phyloP scores from a whole-genome alignment of 106 monocot species.

The Dioscorea alata region DNA sequence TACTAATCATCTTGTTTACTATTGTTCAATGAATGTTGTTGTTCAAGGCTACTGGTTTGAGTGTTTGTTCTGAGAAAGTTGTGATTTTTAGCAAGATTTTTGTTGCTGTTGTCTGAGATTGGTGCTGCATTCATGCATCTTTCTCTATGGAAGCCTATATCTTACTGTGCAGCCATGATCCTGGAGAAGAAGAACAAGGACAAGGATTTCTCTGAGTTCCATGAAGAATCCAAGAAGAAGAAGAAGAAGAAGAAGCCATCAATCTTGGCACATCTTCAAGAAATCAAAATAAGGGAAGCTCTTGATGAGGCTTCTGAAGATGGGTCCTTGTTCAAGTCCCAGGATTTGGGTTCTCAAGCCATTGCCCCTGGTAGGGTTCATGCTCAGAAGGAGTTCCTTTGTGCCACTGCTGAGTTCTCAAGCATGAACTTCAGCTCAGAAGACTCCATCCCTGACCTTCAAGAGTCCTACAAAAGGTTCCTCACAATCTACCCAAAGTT shows the following conservation, averaged over 20 bases:
- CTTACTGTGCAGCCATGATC: conserved; percentile 76
- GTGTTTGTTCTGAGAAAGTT: not conserved
- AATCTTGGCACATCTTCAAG: conserved; percentile 59
- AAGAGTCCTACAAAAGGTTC: conserved; percentile 65
- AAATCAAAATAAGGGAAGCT: conserved; percentile 77
- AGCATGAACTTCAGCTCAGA: conserved; percentile 50
- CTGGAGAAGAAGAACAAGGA: conserved; percentile 52
- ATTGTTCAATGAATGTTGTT: conserved; percentile 7
- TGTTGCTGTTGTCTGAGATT: not conserved
- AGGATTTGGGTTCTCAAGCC: conserved; percentile 38
- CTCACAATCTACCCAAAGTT: conserved; percentile 91
- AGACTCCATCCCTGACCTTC: conserved; percentile 51
- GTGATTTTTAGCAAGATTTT: not conserved
- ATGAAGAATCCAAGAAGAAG: not conserved
- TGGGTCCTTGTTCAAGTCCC: conserved; percentile 74
- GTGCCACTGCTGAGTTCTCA: conserved; percentile 76
- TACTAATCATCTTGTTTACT: too few relatives aligned
- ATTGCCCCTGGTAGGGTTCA: conserved; percentile 50
- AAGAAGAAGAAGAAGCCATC: conserved; percentile 26
- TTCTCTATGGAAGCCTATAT: conserved; percentile 87
- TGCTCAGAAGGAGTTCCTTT: conserved; percentile 88
- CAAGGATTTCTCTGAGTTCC: conserved; percentile 6
- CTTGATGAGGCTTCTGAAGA: conserved; percentile 94
- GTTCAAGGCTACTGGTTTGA: conserved; percentile 13
- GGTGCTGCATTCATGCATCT: conserved; percentile 53